These are phyloP conservation scores for Chlorophyllum brunneum DNA, from an alignment of 768 basidiomycete genomes.

Conservation along the genomic window DNA sequence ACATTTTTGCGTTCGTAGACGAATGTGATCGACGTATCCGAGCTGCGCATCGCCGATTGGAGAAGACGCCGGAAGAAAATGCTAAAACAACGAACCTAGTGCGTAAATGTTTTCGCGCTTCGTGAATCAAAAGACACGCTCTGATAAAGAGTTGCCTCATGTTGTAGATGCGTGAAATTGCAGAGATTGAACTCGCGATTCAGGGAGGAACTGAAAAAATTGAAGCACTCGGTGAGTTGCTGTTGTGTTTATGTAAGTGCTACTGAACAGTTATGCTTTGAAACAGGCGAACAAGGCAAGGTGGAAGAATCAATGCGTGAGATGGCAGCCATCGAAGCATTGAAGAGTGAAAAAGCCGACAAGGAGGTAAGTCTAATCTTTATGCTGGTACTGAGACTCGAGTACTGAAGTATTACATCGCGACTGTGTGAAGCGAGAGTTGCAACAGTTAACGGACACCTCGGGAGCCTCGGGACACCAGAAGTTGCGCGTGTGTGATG, in stretches of 20 bases:
- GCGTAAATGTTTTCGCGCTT: slow-evolving; percentile 20
- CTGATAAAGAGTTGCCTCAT: slow-evolving; percentile 4
- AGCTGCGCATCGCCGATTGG: slow-evolving; percentile 88
- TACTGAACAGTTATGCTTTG: slow-evolving; percentile 14
- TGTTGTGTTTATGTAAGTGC: slow-evolving; percentile 13
- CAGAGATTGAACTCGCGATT: slow-evolving; percentile 97
- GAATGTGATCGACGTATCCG: slow-evolving; percentile 97
- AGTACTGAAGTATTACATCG: slow-evolving; percentile 11
- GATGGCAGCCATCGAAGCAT: slow-evolving; percentile 94
- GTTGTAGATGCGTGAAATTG: slow-evolving; percentile 94
- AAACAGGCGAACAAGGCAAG: slow-evolving; percentile 91
- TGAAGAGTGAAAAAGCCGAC: slow-evolving; percentile 93
- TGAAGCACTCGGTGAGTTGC: slow-evolving; percentile 73
- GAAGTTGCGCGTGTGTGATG: slow-evolving; percentile 99
- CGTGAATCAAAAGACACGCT: neutral
- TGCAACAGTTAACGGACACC: slow-evolving; percentile 95
- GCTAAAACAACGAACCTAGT: slow-evolving; percentile 97
- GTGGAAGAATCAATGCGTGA: slow-evolving; percentile 99
- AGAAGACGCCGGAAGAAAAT: slow-evolving; percentile 99
- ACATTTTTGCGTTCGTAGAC: slow-evolving; percentile 94
- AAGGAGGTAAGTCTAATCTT: slow-evolving; percentile 68
- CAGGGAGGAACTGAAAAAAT: slow-evolving; percentile 99
- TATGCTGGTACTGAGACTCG: slow-evolving; percentile 13
- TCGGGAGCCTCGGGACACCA: slow-evolving; percentile 99
- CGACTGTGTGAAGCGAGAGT: slow-evolving; percentile 61